Conservation (phyloP, 805 yeast genomes). For the Maudiozyma bulderi region DNA sequence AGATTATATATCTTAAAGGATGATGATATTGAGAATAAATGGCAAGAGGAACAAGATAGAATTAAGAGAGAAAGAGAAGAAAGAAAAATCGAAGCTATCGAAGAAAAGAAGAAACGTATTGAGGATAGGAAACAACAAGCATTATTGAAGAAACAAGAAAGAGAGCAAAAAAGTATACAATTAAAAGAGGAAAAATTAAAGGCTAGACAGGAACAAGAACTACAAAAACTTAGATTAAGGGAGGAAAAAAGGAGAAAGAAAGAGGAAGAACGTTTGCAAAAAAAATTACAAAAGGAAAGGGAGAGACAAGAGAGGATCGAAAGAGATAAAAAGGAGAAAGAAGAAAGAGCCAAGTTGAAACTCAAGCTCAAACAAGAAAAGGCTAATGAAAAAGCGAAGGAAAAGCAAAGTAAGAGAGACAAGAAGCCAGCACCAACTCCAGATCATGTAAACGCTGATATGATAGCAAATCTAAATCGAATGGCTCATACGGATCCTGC, state of each 20-base stretch:
- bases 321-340: conserved; percentile 1
- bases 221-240: conserved; percentile 11
- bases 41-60: conserved; percentile 33
- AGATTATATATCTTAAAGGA: conserved; percentile 79
- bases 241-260: conserved; percentile 16
- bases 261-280: conserved; percentile 12
- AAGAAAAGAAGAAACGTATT: conserved; percentile 18
- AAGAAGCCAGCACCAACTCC: background rate
- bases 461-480: conserved; percentile 76
- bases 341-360: conserved; percentile 10
- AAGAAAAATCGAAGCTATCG: conserved; percentile 30
- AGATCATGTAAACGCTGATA: conserved; percentile 15
- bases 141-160: conserved; percentile 18
- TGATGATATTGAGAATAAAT: conserved; percentile 49
- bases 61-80: conserved; percentile 30
- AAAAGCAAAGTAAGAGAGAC: background rate
- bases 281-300: conserved; percentile 4
- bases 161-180: conserved; percentile 10
- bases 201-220: conserved; percentile 15
- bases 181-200: conserved; percentile 17
- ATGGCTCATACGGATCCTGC: conserved; percentile 69
- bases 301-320: background rate
- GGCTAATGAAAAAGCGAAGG: background rate
- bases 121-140: conserved; percentile 22
- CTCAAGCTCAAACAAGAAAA: background rate